Evolutionary conservation across 140 eudicot genomes (phyloP).

Genomic region (Ambrosia hybrid): DNA sequence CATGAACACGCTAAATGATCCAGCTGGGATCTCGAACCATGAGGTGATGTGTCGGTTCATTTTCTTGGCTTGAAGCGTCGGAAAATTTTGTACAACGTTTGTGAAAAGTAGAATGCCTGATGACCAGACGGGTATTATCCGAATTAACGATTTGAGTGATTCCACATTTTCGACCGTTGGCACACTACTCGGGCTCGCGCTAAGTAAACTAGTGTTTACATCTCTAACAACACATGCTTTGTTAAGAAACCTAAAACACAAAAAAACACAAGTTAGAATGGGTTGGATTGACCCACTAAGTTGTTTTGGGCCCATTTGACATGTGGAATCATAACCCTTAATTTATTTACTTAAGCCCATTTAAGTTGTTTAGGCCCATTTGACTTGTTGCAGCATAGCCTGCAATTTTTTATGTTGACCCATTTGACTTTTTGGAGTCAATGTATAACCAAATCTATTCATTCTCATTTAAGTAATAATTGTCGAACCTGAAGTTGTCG

Average conservation of each 20-base stretch:
- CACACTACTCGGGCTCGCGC: constrained; percentile 35
- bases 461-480: no score
- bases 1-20: constrained; percentile 32
- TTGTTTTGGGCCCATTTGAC: no score
- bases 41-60: constrained; percentile 42
- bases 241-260: constrained; percentile 41
- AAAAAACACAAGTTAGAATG: constrained; percentile 2
- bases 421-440: no score
- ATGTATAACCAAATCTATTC: no score
- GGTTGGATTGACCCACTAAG: no score
- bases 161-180: constrained; percentile 49
- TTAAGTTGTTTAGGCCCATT: no score
- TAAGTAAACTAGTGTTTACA: constrained; percentile 26
- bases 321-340: no score
- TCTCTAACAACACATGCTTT: constrained; percentile 48
- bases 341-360: no score
- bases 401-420: no score
- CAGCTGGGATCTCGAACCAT: constrained; percentile 50
- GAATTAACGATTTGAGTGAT: constrained; percentile 39
- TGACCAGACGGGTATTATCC: constrained; percentile 46
- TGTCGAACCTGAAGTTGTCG: constrained; percentile 38
- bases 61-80: constrained; percentile 46
- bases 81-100: constrained; percentile 17
- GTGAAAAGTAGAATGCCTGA: constrained; percentile 34
- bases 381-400: no score